phyloP scores from a whole-genome alignment of 2,329 filamentous ascomycete genomes.

The Alternaria arbusti region DNA sequence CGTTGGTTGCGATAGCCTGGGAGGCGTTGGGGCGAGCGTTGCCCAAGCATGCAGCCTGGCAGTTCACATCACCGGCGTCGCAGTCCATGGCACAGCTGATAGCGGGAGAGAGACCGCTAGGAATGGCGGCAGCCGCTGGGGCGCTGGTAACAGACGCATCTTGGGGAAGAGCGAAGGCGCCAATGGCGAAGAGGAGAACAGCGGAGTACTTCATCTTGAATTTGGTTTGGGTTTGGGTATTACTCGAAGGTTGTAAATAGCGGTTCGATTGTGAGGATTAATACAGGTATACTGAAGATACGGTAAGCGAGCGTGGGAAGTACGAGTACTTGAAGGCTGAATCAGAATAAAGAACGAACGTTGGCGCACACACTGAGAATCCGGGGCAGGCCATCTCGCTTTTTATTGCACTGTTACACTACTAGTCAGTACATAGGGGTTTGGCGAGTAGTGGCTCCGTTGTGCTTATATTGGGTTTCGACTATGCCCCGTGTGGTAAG shows the following conservation, averaged over 20 bases:
- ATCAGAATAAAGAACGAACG: conserved; percentile 27
- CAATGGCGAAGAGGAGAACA: conserved; percentile 54
- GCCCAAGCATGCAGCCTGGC: conserved; percentile 58
- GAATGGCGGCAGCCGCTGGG: conserved; percentile 38
- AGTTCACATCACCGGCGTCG: conserved; percentile 55
- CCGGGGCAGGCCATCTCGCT: conserved; percentile 9
- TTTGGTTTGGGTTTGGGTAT: conserved; percentile 15
- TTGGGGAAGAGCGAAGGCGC: conserved; percentile 53
- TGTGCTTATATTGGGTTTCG: conserved; percentile 15
- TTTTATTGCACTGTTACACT: conserved; percentile 15
- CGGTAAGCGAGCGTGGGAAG: conserved; percentile 28
- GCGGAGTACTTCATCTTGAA: conserved; percentile 54
- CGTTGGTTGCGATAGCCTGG: conserved; percentile 58
- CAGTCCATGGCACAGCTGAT: conserved; percentile 50
- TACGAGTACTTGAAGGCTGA: conserved; percentile 7
- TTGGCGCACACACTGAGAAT: conserved; percentile 17
- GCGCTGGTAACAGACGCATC: conserved; percentile 46
- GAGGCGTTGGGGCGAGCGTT: conserved; percentile 60
- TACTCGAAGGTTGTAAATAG: not conserved
- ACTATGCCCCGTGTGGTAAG: conserved; percentile 10
- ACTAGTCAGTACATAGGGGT: conserved; percentile 13
- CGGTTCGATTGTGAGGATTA: conserved; percentile 19
- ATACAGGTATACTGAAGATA: conserved; percentile 15
- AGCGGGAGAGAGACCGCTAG: conserved; percentile 31
- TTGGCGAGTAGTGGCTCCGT: conserved; percentile 3